Percentiles rank a stretch among this genome's conserved stretches.
Conservation (phyloP, 2,329 filamentous ascomycete genomes). For the Phialophora expanda region DNA sequence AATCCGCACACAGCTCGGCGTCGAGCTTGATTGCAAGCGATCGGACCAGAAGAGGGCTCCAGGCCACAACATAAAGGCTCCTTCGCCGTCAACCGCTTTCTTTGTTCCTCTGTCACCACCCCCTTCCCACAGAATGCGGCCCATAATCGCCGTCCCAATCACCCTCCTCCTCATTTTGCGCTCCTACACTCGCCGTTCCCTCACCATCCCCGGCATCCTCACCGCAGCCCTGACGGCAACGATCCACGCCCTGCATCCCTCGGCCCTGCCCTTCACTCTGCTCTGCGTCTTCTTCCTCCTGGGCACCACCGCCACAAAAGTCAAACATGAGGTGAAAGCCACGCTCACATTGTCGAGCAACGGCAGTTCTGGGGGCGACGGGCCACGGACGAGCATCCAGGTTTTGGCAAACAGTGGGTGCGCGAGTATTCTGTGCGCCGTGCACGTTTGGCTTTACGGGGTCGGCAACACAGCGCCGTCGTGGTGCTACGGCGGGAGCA, state of each 20-base stretch:
- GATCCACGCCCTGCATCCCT: conserved; percentile 88
- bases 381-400: conserved; percentile 81
- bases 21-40: background rate
- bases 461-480: background rate
- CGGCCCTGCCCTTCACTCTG: conserved; percentile 86
- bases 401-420: conserved; percentile 87
- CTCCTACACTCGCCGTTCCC: conserved; percentile 72
- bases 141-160: conserved; percentile 50
- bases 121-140: conserved; percentile 46
- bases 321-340: conserved; percentile 85
- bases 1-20: conserved; percentile 18
- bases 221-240: conserved; percentile 74
- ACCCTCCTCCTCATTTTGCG: conserved; percentile 68
- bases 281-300: conserved; percentile 84
- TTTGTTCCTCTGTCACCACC: background rate
- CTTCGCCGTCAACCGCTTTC: background rate
- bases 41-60: background rate
- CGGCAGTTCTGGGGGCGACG: conserved; percentile 74
- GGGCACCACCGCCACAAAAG: conserved; percentile 83
- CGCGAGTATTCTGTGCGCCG: conserved; percentile 68
- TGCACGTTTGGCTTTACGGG: conserved; percentile 32
- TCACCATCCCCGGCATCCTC: conserved; percentile 77
- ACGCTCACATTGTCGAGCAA: conserved; percentile 77
- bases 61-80: background rate
- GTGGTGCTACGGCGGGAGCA: conserved; percentile 18